Evolutionary conservation across 2,329 filamentous ascomycete genomes (phyloP).

Genomic region (Stromatinia cepivora): DNA sequence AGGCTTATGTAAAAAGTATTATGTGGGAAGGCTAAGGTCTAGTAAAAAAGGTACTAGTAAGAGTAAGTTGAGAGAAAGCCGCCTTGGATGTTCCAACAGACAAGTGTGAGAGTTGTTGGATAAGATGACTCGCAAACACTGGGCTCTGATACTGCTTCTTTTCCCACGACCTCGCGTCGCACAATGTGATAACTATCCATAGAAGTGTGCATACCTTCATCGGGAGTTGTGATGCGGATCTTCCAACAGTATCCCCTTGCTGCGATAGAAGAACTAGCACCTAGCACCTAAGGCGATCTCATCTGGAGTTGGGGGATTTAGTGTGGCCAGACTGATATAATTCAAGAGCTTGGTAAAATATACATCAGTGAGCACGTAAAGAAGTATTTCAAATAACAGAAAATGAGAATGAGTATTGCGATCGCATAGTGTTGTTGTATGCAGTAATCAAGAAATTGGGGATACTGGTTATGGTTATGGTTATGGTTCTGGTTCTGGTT

Average conservation of each 20-base stretch:
- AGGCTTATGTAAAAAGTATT: background rate
- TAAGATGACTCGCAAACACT: background rate
- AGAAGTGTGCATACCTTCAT: constrained; percentile 40
- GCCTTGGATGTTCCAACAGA: background rate
- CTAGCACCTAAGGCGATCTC: constrained; percentile 31
- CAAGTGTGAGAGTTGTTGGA: constrained; percentile 2
- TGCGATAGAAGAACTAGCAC: constrained; percentile 36
- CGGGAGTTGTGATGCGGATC: constrained; percentile 28
- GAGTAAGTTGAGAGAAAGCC: constrained; percentile 8
- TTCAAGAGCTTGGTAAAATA: constrained; percentile 14
- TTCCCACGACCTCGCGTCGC: constrained; percentile 5
- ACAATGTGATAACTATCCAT: background rate
- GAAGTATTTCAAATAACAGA: background rate
- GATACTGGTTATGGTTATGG: constrained; percentile 1
- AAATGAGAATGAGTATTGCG: constrained; percentile 4
- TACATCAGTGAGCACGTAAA: constrained; percentile 10
- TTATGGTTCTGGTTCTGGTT: background rate
- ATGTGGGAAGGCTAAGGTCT: background rate
- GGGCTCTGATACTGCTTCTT: background rate
- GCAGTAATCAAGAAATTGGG: constrained; percentile 7
- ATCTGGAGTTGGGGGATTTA: constrained; percentile 34
- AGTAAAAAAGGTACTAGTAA: background rate
- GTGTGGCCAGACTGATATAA: background rate
- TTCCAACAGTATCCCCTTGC: constrained; percentile 37
- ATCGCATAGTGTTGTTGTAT: constrained; percentile 19